Percentiles rank a stretch among this genome's conserved stretches.
Evolutionary conservation across 1,139 yeast species (phyloP).

Genomic region (Saccharomyces hybrid): DNA sequence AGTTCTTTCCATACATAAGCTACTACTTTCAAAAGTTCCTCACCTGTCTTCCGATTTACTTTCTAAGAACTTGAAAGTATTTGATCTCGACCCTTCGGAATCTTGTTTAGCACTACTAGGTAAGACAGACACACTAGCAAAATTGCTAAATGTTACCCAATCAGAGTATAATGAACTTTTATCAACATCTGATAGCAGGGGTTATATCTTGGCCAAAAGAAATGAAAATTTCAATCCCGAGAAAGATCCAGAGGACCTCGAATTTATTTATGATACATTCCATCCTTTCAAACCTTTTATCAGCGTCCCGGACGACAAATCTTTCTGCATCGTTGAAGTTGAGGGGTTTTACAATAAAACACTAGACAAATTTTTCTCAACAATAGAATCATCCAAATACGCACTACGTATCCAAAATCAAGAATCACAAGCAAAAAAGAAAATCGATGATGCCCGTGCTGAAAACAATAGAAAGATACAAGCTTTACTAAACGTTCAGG

Average conservation of each 20-base stretch:
- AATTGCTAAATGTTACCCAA: constrained; percentile 47
- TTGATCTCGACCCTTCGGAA: constrained; percentile 41
- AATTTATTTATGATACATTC: constrained; percentile 66
- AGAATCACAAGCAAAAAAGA: constrained; percentile 63
- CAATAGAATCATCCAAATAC: constrained; percentile 73
- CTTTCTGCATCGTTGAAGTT: constrained; percentile 35
- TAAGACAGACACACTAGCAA: constrained; percentile 29
- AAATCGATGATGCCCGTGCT: constrained; percentile 63
- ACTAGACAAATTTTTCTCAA: constrained; percentile 75
- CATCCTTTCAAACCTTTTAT: constrained; percentile 71
- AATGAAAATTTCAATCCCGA: constrained; percentile 43
- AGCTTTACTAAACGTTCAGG: constrained; percentile 58
- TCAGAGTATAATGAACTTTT: constrained; percentile 31
- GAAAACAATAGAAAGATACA: constrained; percentile 70
- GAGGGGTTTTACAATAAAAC: constrained; percentile 65
- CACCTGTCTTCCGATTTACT: constrained; percentile 74
- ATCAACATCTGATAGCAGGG: constrained; percentile 32
- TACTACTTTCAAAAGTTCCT: constrained; percentile 60
- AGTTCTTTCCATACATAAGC: constrained; percentile 59
- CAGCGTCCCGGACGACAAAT: constrained; percentile 30
- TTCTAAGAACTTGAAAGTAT: constrained; percentile 44
- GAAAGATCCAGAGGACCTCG: constrained; percentile 35
- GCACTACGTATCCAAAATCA: constrained; percentile 68
- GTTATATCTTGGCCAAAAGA: constrained; percentile 59
- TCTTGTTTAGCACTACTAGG: constrained; percentile 36